Evolutionary conservation across 768 basidiomycete species (phyloP).

Genomic region (Leucocoprinus birnbaumii): DNA sequence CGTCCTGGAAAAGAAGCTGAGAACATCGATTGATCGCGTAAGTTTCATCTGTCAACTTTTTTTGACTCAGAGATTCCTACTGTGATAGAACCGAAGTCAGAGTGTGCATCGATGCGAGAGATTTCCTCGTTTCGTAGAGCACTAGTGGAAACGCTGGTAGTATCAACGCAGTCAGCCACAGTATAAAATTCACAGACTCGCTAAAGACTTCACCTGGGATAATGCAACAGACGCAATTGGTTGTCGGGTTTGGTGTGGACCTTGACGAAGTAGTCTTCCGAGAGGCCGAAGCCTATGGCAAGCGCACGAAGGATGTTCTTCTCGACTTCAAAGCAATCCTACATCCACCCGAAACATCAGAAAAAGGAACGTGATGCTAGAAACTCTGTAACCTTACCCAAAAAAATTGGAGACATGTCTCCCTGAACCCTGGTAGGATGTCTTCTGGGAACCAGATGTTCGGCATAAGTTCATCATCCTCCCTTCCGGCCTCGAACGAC

Average conservation of each 20-base stretch:
- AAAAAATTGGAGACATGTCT: conserved; percentile 49
- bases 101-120: conserved; percentile 44
- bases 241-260: conserved; percentile 45
- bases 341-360: not conserved
- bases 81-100: conserved; percentile 57
- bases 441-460: conserved; percentile 59
- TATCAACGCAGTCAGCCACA: not conserved
- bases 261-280: conserved; percentile 41
- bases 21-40: no score
- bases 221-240: conserved; percentile 56
- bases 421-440: conserved; percentile 49
- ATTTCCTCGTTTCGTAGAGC: conserved; percentile 32
- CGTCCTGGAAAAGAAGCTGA: conserved; percentile 54
- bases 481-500: conserved; percentile 53
- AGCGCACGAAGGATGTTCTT: conserved; percentile 44
- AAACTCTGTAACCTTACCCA: conserved; percentile 30
- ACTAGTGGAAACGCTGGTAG: conserved; percentile 29
- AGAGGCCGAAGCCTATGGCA: conserved; percentile 40
- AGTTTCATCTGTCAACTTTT: no score
- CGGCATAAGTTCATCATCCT: conserved; percentile 40
- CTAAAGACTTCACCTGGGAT: conserved; percentile 34
- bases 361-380: conserved; percentile 11
- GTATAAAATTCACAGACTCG: not conserved
- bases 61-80: conserved; percentile 12
- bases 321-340: conserved; percentile 42